These are phyloP conservation scores for Picochlorum sp. DNA, from an alignment of 139 green algal species.

Conservation along the genomic window DNA sequence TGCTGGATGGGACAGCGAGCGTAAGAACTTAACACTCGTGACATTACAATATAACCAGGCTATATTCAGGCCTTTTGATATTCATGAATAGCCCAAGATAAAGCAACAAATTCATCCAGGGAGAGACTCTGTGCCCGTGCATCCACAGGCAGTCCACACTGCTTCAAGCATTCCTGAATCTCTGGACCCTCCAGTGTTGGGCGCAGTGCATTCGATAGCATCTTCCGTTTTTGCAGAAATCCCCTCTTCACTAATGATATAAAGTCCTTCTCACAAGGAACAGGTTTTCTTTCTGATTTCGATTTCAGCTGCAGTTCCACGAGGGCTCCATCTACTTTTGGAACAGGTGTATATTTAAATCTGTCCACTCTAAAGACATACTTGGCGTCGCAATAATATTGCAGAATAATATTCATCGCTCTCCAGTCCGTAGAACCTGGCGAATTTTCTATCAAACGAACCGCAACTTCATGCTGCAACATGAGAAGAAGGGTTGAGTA, in stretches of 20 bases:
- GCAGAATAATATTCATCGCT: slow-evolving; percentile 67
- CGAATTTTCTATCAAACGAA: slow-evolving; percentile 36
- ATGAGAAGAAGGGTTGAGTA: slow-evolving; percentile 47
- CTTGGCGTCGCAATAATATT: slow-evolving; percentile 59
- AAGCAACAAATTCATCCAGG: slow-evolving; percentile 15
- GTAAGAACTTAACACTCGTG: neutral
- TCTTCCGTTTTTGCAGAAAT: slow-evolving; percentile 31
- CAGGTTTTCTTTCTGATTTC: slow-evolving; percentile 2
- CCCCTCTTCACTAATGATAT: slow-evolving; percentile 21
- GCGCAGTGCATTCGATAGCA: slow-evolving; percentile 24
- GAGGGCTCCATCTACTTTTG: slow-evolving; percentile 75
- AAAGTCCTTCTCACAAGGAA: slow-evolving; percentile 18
- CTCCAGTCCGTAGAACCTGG: slow-evolving; percentile 60
- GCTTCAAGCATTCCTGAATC: slow-evolving; percentile 8
- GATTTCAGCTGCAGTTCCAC: slow-evolving; percentile 62
- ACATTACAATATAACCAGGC: neutral
- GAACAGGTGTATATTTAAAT: slow-evolving; percentile 59
- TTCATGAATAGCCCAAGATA: slow-evolving; percentile 25
- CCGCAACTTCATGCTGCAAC: slow-evolving; percentile 64
- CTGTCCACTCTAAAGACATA: slow-evolving; percentile 65
- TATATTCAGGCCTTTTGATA: neutral
- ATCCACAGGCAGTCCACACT: slow-evolving; percentile 6
- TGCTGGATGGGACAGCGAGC: too few relatives aligned
- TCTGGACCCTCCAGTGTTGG: slow-evolving; percentile 7
- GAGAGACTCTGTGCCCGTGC: slow-evolving; percentile 19